A percentile compares a stretch with the other conserved stretches of the same genome.
phyloP scores from a whole-genome alignment of 2,329 filamentous ascomycete species.

The Diaporthe destruens region DNA sequence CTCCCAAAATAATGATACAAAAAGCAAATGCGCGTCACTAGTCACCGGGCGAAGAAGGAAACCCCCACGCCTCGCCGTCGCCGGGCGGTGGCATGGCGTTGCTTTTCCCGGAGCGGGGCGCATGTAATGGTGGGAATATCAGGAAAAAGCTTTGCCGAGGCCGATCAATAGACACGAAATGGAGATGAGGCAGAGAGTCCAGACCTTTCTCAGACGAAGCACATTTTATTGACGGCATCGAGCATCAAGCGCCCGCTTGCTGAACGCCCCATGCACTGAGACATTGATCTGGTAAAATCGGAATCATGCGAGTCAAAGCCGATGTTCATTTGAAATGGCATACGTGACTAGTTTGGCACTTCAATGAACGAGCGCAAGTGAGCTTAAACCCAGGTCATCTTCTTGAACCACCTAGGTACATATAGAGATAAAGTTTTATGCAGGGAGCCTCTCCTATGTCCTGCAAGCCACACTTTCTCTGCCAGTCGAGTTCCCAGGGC shows the following conservation, averaged over 20 bases:
- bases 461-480: background rate
- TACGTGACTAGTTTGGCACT: no score
- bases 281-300: slow-evolving; percentile 21
- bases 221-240: slow-evolving; percentile 12
- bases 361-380: background rate
- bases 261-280: background rate
- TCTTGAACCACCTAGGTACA: background rate
- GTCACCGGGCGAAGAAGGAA: slow-evolving; percentile 8
- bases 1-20: background rate
- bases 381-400: background rate
- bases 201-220: background rate
- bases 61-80: background rate
- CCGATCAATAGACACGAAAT: slow-evolving; percentile 4
- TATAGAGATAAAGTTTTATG: slow-evolving; percentile 4
- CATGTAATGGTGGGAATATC: background rate
- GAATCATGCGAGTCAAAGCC: background rate
- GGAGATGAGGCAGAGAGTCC: slow-evolving; percentile 5
- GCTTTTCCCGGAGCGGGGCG: slow-evolving; percentile 12
- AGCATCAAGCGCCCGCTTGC: background rate
- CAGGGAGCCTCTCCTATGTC: no score
- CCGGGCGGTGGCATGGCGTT: background rate
- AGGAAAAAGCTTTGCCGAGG: background rate
- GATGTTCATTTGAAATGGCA: background rate
- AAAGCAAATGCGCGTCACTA: slow-evolving; percentile 14
- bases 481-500: background rate